Evolutionary conservation across 805 yeast species (phyloP).

Genomic region (Wickerhamomyces alni): DNA sequence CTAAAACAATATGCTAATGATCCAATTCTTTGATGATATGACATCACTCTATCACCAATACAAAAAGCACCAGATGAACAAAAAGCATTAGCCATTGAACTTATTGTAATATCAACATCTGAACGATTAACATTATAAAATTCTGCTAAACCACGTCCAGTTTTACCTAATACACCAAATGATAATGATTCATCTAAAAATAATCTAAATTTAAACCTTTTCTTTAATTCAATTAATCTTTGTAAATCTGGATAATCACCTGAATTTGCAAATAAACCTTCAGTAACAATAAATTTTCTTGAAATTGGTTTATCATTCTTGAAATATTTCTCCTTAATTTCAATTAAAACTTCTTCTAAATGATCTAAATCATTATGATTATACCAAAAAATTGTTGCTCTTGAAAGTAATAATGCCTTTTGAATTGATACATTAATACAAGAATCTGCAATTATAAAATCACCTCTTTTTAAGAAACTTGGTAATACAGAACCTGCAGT

Average conservation of each 20-base stretch:
- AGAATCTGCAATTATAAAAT: slow-evolving; percentile 81
- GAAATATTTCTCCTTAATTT: slow-evolving; percentile 24
- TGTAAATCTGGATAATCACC: slow-evolving; percentile 78
- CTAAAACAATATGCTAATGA: slow-evolving; percentile 89
- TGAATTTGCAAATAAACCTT: slow-evolving; percentile 74
- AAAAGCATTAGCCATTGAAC: slow-evolving; percentile 75
- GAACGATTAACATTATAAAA: slow-evolving; percentile 59
- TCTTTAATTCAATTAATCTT: slow-evolving; percentile 64
- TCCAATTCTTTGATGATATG: slow-evolving; percentile 86
- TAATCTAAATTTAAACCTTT: slow-evolving; percentile 77
- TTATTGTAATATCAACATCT: slow-evolving; percentile 73
- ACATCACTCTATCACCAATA: slow-evolving; percentile 77
- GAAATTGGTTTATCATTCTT: slow-evolving; percentile 61
- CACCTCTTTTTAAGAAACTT: slow-evolving; percentile 93
- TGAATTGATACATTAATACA: slow-evolving; percentile 72
- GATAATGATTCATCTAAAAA: slow-evolving; percentile 86
- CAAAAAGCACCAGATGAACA: slow-evolving; percentile 93
- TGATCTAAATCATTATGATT: slow-evolving; percentile 88
- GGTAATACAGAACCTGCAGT: slow-evolving; percentile 87
- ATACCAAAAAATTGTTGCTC: slow-evolving; percentile 69
- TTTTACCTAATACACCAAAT: slow-evolving; percentile 75
- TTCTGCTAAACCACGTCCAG: slow-evolving; percentile 86
- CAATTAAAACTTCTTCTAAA: slow-evolving; percentile 61
- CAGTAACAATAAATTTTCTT: slow-evolving; percentile 87
- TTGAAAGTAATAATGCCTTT: slow-evolving; percentile 80